Evolutionary conservation across 2,329 filamentous ascomycete genomes (phyloP), one percentile per base, ranked within the genome.

Genomic region (Paraconiothyrium brasiliense): DNA sequence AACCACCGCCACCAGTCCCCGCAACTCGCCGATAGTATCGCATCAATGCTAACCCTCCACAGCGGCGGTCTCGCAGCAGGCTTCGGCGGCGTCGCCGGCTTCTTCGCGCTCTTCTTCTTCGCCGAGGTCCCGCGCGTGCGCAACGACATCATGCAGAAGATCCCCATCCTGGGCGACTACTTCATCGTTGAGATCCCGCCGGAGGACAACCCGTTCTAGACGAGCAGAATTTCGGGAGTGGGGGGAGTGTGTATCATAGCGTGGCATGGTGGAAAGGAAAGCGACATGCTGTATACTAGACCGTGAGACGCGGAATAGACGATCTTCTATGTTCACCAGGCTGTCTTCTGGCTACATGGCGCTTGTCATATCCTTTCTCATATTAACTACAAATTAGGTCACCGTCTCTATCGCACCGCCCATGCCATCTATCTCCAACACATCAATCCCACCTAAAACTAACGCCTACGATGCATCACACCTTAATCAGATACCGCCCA

Each of bases 61-160:
- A 79, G 77, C 63, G 77, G 76, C 62, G 60, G 61, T 57, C 82
- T 87, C 54, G 84, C 82, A 48, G 83, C 78, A 57, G 81, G 81
- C 50, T 88, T 89, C 78, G 87, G 86, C 67, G 84, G 83, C 64
- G 81, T 83, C 50, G 82, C 84, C 46, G 87, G 85, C 65, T 80
- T 86, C 74, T 86, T 87, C 77, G 86, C 85, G 41, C 75, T 90
- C 69, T 89, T 87, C 81, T 87, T 90, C 83, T 86, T 89, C 79
- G 85, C 86, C 70, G 87, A 88, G 70, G 83, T 90, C 30, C 87
- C 87, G 62, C 84, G 83, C 72, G 86, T 90, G 49, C 82, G 86
- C 73, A 82, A 85, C 70, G 87, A 90, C 74, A 87, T 90, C 67
- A 81, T 88, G 75, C 82, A 84, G 78, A 85, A 87, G 79, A 71